These are phyloP conservation scores for Pestalotiopsis sp. DNA, from an alignment of 2,329 filamentous ascomycete species.

Conservation along the genomic window DNA sequence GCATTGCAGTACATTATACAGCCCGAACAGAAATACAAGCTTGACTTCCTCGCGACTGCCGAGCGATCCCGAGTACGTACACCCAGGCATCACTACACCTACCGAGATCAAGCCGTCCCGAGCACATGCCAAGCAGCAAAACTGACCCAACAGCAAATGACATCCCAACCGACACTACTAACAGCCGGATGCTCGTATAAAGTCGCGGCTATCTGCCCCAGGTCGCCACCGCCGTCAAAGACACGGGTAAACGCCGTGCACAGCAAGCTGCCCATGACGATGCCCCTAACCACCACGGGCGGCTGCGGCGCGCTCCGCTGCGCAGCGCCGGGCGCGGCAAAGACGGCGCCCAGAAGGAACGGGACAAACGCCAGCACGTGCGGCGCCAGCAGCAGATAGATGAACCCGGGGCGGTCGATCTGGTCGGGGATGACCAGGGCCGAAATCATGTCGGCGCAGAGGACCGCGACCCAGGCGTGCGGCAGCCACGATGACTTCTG, in stretches of 20 bases:
- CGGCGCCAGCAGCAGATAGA: slow-evolving; percentile 22
- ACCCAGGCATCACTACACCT: no score
- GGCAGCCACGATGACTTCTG: not conserved
- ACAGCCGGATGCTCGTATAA: slow-evolving; percentile 27
- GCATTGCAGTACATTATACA: no score
- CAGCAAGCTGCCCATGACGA: not conserved
- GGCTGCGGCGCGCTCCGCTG: not conserved
- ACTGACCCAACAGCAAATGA: slow-evolving; percentile 29
- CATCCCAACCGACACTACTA: slow-evolving; percentile 30
- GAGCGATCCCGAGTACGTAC: no score
- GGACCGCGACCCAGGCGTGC: not conserved
- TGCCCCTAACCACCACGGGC: not conserved
- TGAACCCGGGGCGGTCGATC: slow-evolving; percentile 17
- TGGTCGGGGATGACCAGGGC: slow-evolving; percentile 19
- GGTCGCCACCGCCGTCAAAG: not conserved
- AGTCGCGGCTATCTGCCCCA: not conserved
- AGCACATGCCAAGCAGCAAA: slow-evolving; percentile 20
- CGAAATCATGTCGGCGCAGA: not conserved
- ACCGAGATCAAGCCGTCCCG: not conserved
- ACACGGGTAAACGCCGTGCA: not conserved
- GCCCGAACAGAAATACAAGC: no score
- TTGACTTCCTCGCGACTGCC: no score
- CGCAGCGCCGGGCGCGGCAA: not conserved
- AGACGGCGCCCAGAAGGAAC: slow-evolving; percentile 17
- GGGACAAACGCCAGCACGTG: slow-evolving; percentile 28